Conservation (phyloP, 2,329 filamentous ascomycete species). For the Colletotrichum sp. region DNA sequence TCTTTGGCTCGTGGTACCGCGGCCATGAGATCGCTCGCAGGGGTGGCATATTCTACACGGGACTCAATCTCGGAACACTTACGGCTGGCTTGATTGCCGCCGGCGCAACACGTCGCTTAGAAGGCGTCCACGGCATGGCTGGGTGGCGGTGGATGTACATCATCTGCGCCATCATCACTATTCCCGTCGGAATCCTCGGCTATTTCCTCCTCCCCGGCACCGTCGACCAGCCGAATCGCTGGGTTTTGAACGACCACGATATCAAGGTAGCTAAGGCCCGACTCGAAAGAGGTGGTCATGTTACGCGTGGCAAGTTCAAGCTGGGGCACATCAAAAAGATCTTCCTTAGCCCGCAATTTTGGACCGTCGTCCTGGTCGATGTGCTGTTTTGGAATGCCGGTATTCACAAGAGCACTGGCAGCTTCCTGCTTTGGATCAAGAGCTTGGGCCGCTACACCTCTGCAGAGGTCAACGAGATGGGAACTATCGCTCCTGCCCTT, state of each 20-base stretch:
- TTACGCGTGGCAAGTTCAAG: slow-evolving; percentile 40
- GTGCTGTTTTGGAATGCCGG: slow-evolving; percentile 55
- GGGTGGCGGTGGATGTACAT: slow-evolving; percentile 55
- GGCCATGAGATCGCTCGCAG: slow-evolving; percentile 42
- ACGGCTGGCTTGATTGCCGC: slow-evolving; percentile 50
- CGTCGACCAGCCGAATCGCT: slow-evolving; percentile 30
- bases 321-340: slow-evolving; percentile 36
- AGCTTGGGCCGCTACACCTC: slow-evolving; percentile 43
- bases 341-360: slow-evolving; percentile 43
- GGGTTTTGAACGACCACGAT: slow-evolving; percentile 32
- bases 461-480: slow-evolving; percentile 59
- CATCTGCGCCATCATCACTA: slow-evolving; percentile 48
- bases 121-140: slow-evolving; percentile 41
- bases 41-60: slow-evolving; percentile 48
- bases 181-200: slow-evolving; percentile 42
- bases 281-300: slow-evolving; percentile 46
- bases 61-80: slow-evolving; percentile 47
- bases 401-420: slow-evolving; percentile 38
- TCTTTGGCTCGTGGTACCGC: slow-evolving; percentile 55
- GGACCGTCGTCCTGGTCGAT: slow-evolving; percentile 39
- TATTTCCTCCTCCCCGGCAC: slow-evolving; percentile 42
- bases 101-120: slow-evolving; percentile 47
- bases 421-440: slow-evolving; percentile 46
- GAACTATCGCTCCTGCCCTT: slow-evolving; percentile 16
- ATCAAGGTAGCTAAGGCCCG: slow-evolving; percentile 28